phyloP scores from a whole-genome alignment of 2,329 filamentous ascomycete species.

The Leptosphaerulina australis region DNA sequence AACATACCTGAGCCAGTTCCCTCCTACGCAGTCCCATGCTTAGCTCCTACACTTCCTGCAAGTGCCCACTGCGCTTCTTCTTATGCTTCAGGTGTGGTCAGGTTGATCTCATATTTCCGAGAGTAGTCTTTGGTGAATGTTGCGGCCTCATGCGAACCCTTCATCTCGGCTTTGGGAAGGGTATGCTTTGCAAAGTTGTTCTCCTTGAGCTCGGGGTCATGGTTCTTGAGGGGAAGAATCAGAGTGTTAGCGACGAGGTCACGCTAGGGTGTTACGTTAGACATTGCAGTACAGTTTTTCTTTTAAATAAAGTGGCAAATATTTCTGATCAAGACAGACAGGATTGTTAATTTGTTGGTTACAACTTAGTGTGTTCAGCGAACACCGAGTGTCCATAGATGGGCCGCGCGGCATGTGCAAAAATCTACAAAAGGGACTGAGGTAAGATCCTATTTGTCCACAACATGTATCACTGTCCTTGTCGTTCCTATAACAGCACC shows the following conservation, averaged over 20 bases:
- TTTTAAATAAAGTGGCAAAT: no score
- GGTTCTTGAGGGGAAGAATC: conserved; percentile 2
- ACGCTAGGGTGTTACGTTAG: conserved; percentile 1
- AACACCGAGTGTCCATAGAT: no score
- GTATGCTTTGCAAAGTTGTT: conserved; percentile 10
- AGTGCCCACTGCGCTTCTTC: conserved; percentile 15
- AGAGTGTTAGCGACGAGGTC: conserved; percentile 5
- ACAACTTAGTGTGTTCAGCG: no score
- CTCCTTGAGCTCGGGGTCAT: conserved; percentile 5
- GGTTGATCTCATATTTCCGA: conserved; percentile 2
- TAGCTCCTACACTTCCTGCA: conserved; percentile 1
- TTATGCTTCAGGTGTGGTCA: not conserved
- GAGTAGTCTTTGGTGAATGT: conserved; percentile 4
- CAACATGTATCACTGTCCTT: conserved; percentile 4
- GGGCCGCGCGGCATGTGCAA: no score
- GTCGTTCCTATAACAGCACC: conserved; percentile 6
- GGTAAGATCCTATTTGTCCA: no score
- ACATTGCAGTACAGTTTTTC: no score
- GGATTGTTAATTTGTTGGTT: no score
- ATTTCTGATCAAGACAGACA: no score
- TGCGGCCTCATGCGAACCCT: conserved; percentile 2
- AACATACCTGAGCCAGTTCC: conserved; percentile 3
- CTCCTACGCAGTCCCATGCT: conserved; percentile 1
- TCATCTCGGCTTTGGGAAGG: conserved; percentile 7
- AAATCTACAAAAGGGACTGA: no score